Base-by-base conservation (phyloP, 2,329 filamentous ascomycete genomes). In the Talaromyces sp. region DNA sequence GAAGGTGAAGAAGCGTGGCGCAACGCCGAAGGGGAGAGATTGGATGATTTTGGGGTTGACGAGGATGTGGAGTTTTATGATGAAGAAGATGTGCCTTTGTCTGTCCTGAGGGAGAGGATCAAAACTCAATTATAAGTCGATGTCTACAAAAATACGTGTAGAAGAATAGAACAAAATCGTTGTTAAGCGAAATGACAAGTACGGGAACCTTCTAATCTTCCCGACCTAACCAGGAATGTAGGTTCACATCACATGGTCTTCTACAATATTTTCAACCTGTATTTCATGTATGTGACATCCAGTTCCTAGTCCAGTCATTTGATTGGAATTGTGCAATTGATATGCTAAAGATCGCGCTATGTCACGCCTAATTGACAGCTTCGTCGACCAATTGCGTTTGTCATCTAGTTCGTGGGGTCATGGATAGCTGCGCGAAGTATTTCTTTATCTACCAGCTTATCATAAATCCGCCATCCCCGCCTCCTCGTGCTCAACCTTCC, bases 31-130 rank as follows among this genome's bases (percentile, higher is more conserved):
- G 86, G 86, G 3, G 86, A 88, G 66, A 74, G 84, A 21, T 73
- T 88, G 23, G 76, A 82, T 18, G 86, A 88, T 66, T 88, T 87
- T 69, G 86, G 86, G 0, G 84, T 88, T 3, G 86, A 88, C 68
- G 86, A 88, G 70, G 84, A 86, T 33, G 79, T 81, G 1, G 86
- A 88, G 65, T 87, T 87, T 63, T 87, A 86, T 67, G 85, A 87
- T 66, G 82, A 85, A 62, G 86, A 88, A 64, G 81, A 87, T 68
- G 70, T 87, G 14, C 86, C 86, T 1, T 71, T 88, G 57, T 81
- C 65, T 23, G 58, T 61, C 46, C 55, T 66, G 7, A 60, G 46
- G 39, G 58, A 64, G 25, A 40, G 63, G 37, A 46, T 64, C 14
- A 64, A 62, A 46, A 54, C 62, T 60, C 42, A 58, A 42, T 50